Evolutionary conservation across 2,329 filamentous ascomycete species (phyloP).

Genomic region (Calonectria henricotiae): DNA sequence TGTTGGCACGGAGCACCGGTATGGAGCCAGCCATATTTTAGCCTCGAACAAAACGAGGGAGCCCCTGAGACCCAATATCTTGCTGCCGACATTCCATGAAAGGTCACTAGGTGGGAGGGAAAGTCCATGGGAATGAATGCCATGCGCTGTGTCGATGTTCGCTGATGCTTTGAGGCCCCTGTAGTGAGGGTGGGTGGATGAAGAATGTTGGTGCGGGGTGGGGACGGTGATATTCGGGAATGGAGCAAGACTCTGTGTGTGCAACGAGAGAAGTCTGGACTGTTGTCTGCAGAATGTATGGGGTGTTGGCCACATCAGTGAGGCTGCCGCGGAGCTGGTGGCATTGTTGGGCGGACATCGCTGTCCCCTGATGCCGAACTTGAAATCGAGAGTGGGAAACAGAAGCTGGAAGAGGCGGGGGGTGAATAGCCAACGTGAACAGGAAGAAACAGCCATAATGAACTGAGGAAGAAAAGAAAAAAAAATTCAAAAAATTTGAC

Average conservation of each 20-base stretch:
- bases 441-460: neutral
- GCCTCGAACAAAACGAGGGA: constrained; percentile 25
- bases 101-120: constrained; percentile 23
- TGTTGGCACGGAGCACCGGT: constrained; percentile 27
- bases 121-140: constrained; percentile 32
- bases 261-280: constrained; percentile 14
- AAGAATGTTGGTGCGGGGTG: constrained; percentile 20
- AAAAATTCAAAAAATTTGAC: neutral
- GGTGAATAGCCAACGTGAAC: neutral
- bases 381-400: neutral
- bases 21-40: neutral
- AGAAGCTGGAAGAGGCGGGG: neutral
- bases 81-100: constrained; percentile 32
- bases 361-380: constrained; percentile 3
- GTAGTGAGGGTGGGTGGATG: constrained; percentile 3
- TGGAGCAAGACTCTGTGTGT: constrained; percentile 16
- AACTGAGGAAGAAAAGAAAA: neutral
- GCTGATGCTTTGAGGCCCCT: constrained; percentile 18
- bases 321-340: neutral
- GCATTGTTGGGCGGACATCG: neutral
- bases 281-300: constrained; percentile 9
- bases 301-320: neutral
- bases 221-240: constrained; percentile 24
- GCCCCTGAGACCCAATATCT: constrained; percentile 35
- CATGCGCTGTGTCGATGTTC: constrained; percentile 22